Evolutionary conservation across 768 basidiomycete genomes (phyloP).

Genomic region (Lentinula sp.): DNA sequence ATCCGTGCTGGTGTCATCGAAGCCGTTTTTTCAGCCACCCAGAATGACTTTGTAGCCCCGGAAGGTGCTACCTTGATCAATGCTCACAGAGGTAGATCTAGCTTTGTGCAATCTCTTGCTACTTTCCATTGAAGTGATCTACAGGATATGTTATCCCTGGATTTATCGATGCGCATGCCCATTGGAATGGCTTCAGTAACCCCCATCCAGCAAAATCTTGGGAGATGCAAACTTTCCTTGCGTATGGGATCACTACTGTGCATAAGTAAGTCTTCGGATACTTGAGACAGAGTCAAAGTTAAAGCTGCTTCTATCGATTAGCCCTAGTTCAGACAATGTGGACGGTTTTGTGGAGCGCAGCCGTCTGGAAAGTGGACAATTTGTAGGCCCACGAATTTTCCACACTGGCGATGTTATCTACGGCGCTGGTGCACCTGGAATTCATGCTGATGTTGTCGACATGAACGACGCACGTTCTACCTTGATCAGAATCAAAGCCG

Average conservation of each 20-base stretch:
- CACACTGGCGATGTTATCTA: conserved; percentile 64
- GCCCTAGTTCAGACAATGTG: conserved; percentile 61
- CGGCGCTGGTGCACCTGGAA: conserved; percentile 35
- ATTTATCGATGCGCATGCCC: conserved; percentile 74
- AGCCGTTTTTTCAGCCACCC: conserved; percentile 28
- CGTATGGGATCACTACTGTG: conserved; percentile 70
- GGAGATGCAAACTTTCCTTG: conserved; percentile 72
- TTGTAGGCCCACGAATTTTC: conserved; percentile 69
- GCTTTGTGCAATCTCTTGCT: background rate
- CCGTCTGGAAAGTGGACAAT: conserved; percentile 61
- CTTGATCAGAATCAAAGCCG: conserved; percentile 61
- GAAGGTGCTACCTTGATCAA: conserved; percentile 42
- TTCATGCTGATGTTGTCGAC: conserved; percentile 61
- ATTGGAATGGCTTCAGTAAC: conserved; percentile 54
- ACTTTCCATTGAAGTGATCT: conserved; percentile 5
- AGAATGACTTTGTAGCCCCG: conserved; percentile 23
- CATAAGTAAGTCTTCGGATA: conserved; percentile 52
- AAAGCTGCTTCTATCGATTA: conserved; percentile 16
- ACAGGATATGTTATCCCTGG: conserved; percentile 64
- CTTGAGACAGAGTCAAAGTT: background rate
- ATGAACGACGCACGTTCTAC: conserved; percentile 60
- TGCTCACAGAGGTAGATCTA: conserved; percentile 49
- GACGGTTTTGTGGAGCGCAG: conserved; percentile 60
- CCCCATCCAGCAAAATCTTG: conserved; percentile 61
- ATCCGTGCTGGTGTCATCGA: conserved; percentile 55